These are phyloP conservation scores for Marasmius sp. DNA, from an alignment of 1,284 basidiomycete genomes.

Conservation along the genomic window DNA sequence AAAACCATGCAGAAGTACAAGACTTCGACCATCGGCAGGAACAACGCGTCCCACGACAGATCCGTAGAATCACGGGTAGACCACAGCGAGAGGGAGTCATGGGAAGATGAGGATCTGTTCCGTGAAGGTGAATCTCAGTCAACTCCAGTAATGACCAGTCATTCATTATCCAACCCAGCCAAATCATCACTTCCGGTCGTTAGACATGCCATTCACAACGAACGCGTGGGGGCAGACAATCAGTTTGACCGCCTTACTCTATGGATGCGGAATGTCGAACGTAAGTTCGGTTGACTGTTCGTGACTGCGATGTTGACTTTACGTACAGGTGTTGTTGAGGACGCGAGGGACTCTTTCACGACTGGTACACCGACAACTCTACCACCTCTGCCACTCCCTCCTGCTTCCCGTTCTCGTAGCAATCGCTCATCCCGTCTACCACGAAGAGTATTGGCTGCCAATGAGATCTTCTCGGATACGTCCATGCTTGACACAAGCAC, in stretches of 20 bases:
- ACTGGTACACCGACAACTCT: conserved; percentile 48
- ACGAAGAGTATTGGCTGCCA: conserved; percentile 62
- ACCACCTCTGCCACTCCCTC: conserved; percentile 60
- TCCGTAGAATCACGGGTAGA: conserved; percentile 16
- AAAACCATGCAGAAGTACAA: conserved; percentile 49
- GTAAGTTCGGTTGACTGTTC: conserved; percentile 42
- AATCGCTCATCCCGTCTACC: conserved; percentile 53
- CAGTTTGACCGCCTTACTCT: conserved; percentile 66
- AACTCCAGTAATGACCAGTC: background rate
- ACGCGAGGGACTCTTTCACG: conserved; percentile 69
- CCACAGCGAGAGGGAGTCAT: conserved; percentile 38
- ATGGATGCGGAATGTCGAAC: conserved; percentile 79
- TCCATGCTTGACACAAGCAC: conserved; percentile 28
- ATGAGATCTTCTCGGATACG: conserved; percentile 56
- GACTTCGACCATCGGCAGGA: conserved; percentile 26
- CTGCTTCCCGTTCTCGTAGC: conserved; percentile 49
- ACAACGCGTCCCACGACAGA: background rate
- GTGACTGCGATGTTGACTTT: conserved; percentile 13
- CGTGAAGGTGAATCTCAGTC: conserved; percentile 35
- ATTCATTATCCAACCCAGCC: conserved; percentile 23
- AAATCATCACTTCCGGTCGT: conserved; percentile 51
- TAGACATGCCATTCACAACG: conserved; percentile 49
- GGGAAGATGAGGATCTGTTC: conserved; percentile 47
- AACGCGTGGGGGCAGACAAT: conserved; percentile 51
- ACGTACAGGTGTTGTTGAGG: conserved; percentile 68